Evolutionary conservation across 345 rosid species (phyloP).

Genomic region (Euphorbia peplus): DNA sequence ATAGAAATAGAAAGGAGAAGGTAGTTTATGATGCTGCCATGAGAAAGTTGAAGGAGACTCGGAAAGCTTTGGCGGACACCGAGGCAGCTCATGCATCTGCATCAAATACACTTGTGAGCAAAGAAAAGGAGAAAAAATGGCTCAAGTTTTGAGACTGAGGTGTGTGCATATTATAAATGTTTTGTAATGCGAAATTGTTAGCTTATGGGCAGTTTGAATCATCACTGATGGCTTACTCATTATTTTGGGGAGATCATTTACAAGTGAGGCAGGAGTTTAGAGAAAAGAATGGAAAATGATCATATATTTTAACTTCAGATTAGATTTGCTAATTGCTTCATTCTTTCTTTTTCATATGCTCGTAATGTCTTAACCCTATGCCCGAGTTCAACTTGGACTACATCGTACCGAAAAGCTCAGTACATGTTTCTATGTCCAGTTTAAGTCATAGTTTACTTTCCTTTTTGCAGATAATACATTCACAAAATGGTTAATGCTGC

Average conservation of each 20-base stretch:
- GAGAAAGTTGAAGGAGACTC: slow-evolving; percentile 65
- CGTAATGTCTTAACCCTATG: too few species aligned
- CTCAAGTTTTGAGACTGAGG: slow-evolving; percentile 57
- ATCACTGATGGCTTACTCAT: not conserved
- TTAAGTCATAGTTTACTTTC: too few species aligned
- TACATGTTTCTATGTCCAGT: too few species aligned
- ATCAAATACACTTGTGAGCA: slow-evolving; percentile 54
- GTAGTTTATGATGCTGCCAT: slow-evolving; percentile 68
- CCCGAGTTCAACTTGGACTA: too few species aligned
- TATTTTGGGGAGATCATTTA: not conserved
- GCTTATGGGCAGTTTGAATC: not conserved
- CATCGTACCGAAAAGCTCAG: too few species aligned
- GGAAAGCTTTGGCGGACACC: slow-evolving; percentile 55
- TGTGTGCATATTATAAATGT: not conserved
- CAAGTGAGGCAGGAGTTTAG: not conserved
- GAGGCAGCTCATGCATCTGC: slow-evolving; percentile 75
- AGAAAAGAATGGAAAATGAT: not conserved
- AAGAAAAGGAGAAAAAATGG: slow-evolving; percentile 94
- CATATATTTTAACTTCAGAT: not conserved
- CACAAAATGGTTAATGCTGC: too few species aligned
- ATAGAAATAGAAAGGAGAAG: slow-evolving; percentile 76
- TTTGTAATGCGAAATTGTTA: too few species aligned
- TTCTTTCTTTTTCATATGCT: too few species aligned
- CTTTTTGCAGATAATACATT: too few species aligned
- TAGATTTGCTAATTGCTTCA: too few species aligned